A percentile compares a stretch with the other conserved stretches of the same genome.
Evolutionary conservation across 805 yeast species (phyloP).

Genomic region (Hanseniaspora mollemarum): DNA sequence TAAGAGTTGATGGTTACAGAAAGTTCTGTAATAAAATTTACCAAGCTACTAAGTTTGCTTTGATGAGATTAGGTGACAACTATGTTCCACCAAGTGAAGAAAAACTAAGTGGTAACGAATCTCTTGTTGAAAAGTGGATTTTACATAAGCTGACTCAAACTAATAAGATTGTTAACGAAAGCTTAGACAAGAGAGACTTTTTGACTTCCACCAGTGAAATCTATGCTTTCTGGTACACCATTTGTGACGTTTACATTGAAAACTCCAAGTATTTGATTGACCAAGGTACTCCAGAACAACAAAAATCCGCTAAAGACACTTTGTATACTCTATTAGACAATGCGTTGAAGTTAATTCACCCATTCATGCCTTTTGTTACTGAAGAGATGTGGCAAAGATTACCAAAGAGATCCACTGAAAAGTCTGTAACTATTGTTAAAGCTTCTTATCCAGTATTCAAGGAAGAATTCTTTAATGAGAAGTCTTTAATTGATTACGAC

Average conservation of each 20-base stretch:
- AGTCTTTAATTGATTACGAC: slow-evolving; percentile 67
- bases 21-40: slow-evolving; percentile 98
- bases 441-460: slow-evolving; percentile 68
- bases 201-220: slow-evolving; percentile 74
- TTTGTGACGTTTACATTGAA: slow-evolving; percentile 97
- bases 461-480: slow-evolving; percentile 47
- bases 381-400: slow-evolving; percentile 99
- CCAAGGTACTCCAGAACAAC: slow-evolving; percentile 79
- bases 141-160: slow-evolving; percentile 71
- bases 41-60: slow-evolving; percentile 95
- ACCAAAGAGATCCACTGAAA: slow-evolving; percentile 71
- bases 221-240: slow-evolving; percentile 89
- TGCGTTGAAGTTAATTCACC: slow-evolving; percentile 85
- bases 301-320: slow-evolving; percentile 85
- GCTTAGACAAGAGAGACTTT: slow-evolving; percentile 78
- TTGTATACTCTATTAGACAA: slow-evolving; percentile 85
- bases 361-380: slow-evolving; percentile 94
- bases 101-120: slow-evolving; percentile 62
- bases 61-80: slow-evolving; percentile 83
- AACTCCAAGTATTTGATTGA: slow-evolving; percentile 85
- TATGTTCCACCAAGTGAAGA: slow-evolving; percentile 65
- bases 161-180: slow-evolving; percentile 49
- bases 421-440: slow-evolving; percentile 57
- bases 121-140: slow-evolving; percentile 94
- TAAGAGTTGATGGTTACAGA: slow-evolving; percentile 97